Evolutionary conservation across 306 rosid species (phyloP).

Genomic region (Casuarina glauca): DNA sequence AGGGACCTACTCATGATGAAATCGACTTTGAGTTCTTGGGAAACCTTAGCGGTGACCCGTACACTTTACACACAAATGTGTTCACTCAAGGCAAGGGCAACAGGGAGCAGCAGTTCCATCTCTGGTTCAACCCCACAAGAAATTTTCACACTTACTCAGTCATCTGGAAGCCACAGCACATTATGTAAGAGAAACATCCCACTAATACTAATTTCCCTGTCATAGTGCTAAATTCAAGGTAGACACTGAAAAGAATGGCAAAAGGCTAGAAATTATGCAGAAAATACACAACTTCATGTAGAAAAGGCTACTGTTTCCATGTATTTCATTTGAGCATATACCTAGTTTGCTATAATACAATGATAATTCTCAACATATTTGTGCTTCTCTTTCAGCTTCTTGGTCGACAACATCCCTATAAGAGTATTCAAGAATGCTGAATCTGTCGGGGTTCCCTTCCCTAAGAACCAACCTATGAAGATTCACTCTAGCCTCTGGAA

Average conservation of each 20-base stretch:
- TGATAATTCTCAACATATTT: neutral
- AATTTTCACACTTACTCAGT: conserved; percentile 89
- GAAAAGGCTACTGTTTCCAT: neutral
- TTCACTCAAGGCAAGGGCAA: conserved; percentile 78
- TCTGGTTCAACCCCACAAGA: conserved; percentile 86
- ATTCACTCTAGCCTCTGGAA: conserved; percentile 79
- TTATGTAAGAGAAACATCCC: conserved; percentile 42
- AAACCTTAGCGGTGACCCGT: conserved; percentile 83
- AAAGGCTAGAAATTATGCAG: neutral
- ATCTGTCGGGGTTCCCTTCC: conserved; percentile 65
- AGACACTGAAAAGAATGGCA: too few relatives aligned
- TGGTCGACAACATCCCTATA: conserved; percentile 73
- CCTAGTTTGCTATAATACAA: neutral
- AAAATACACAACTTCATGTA: neutral
- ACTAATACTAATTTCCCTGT: neutral
- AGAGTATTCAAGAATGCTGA: conserved; percentile 77
- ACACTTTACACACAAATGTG: conserved; percentile 71
- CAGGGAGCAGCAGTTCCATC: conserved; percentile 81
- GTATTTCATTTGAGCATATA: neutral
- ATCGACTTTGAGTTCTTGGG: conserved; percentile 93
- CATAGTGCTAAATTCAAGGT: too few relatives aligned
- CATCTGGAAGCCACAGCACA: conserved; percentile 83
- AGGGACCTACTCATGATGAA: conserved; percentile 80
- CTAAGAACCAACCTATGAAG: conserved; percentile 73
- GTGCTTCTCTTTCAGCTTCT: conserved; percentile 45